A percentile compares a stretch with the other conserved stretches of the same genome.
phyloP scores from a whole-genome alignment of 1,284 basidiomycete species.

The Leccinum variabile region DNA sequence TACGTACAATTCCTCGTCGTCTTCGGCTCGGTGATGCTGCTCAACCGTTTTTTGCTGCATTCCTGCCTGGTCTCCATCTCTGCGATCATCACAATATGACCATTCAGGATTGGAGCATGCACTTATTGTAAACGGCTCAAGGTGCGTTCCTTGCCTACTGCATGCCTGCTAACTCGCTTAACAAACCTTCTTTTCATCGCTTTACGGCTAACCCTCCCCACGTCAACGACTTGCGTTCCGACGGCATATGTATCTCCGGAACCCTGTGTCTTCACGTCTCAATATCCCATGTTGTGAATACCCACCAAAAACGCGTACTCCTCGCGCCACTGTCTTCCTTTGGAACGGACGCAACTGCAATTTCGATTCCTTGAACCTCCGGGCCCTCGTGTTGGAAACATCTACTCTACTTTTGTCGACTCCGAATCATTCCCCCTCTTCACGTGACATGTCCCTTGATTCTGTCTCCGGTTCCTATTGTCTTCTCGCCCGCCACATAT shows the following conservation, averaged over 20 bases:
- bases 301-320: slow-evolving; percentile 2
- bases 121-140: slow-evolving; percentile 82
- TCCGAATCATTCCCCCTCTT: background rate
- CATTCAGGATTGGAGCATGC: slow-evolving; percentile 71
- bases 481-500: background rate
- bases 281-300: slow-evolving; percentile 12
- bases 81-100: background rate
- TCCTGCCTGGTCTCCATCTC: slow-evolving; percentile 9
- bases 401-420: slow-evolving; percentile 9
- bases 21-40: slow-evolving; percentile 20
- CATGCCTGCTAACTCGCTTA: slow-evolving; percentile 25
- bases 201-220: slow-evolving; percentile 6
- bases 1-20: background rate
- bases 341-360: slow-evolving; percentile 25
- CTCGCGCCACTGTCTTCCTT: slow-evolving; percentile 11
- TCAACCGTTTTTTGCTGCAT: slow-evolving; percentile 9
- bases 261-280: slow-evolving; percentile 10
- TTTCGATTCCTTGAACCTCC: slow-evolving; percentile 27
- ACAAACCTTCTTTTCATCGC: slow-evolving; percentile 7
- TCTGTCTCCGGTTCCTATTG: background rate
- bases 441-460: slow-evolving; percentile 4
- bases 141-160: slow-evolving; percentile 44
- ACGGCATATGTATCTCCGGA: no score
- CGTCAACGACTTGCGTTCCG: background rate
- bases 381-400: slow-evolving; percentile 28